Evolutionary conservation across 208 protist species (phyloP).

Genomic region (Borovskyia barvae): DNA sequence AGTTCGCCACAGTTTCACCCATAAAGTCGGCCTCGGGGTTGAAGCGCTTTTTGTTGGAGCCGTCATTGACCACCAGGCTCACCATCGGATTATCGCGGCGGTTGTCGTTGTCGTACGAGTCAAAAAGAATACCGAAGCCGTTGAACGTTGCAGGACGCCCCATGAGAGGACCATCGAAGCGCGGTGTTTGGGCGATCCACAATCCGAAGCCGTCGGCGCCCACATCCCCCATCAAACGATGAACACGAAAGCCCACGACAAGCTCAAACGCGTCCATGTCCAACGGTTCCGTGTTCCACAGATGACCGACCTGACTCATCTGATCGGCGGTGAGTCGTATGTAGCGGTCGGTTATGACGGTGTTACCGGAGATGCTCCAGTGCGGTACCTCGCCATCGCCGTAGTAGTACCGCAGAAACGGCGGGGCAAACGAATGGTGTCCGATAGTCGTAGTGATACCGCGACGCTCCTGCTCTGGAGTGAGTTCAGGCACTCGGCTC

Average conservation of each 20-base stretch:
- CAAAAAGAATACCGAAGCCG: slow-evolving; percentile 82
- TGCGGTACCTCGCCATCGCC: slow-evolving; percentile 72
- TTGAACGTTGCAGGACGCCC: slow-evolving; percentile 62
- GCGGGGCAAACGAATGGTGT: slow-evolving; percentile 77
- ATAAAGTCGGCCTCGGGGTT: slow-evolving; percentile 56
- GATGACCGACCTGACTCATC: slow-evolving; percentile 40
- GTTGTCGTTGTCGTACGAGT: slow-evolving; percentile 90
- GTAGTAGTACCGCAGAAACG: slow-evolving; percentile 69
- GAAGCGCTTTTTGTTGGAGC: slow-evolving; percentile 26
- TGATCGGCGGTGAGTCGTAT: slow-evolving; percentile 76
- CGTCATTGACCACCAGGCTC: slow-evolving; percentile 55
- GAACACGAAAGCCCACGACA: slow-evolving; percentile 73
- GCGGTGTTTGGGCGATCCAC: slow-evolving; percentile 58
- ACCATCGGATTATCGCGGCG: slow-evolving; percentile 77
- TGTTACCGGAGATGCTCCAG: slow-evolving; percentile 69
- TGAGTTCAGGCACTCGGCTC: slow-evolving; percentile 15
- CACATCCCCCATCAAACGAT: slow-evolving; percentile 12
- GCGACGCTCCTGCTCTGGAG: slow-evolving; percentile 42
- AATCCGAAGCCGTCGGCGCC: slow-evolving; percentile 80
- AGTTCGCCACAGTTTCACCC: slow-evolving; percentile 44
- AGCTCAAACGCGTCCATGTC: slow-evolving; percentile 83
- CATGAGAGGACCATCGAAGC: slow-evolving; percentile 54
- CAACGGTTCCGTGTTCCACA: slow-evolving; percentile 81
- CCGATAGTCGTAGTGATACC: slow-evolving; percentile 42
- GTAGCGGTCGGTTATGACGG: slow-evolving; percentile 83